A percentile compares a stretch with the other conserved stretches of the same genome.
Conservation (phyloP, 495 filamentous ascomycete genomes). For the Neurospora sublineolata region DNA sequence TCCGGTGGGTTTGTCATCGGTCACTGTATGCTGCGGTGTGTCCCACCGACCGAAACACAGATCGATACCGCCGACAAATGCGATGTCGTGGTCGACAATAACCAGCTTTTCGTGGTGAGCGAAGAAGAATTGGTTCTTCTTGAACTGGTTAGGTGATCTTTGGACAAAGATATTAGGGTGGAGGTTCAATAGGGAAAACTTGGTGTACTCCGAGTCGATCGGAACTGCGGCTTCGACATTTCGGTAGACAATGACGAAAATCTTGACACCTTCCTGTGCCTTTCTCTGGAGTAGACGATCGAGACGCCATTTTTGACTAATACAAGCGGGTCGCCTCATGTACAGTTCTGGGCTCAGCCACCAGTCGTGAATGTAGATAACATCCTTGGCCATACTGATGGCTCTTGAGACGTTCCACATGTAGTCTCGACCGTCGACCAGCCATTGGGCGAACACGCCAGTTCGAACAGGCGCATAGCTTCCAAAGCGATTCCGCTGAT, state of each 20-base stretch:
- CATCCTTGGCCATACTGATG: constrained; percentile 95
- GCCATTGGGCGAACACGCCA: constrained; percentile 85
- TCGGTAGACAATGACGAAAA: constrained; percentile 96
- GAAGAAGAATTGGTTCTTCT: constrained; percentile 99
- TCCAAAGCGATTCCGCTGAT: constrained; percentile 70
- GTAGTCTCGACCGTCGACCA: constrained; percentile 93
- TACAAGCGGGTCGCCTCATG: constrained; percentile 85
- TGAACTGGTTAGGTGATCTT: constrained; percentile 89
- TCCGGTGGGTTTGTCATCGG: constrained; percentile 89
- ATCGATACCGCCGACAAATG: constrained; percentile 94
- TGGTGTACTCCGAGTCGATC: constrained; percentile 98
- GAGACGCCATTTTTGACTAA: constrained; percentile 97
- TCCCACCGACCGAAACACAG: constrained; percentile 98
- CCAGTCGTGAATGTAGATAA: constrained; percentile 99
- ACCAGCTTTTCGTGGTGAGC: constrained; percentile 97
- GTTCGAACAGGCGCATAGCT: constrained; percentile 88
- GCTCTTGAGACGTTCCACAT: constrained; percentile 99
- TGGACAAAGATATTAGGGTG: constrained; percentile 96
- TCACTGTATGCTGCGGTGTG: constrained; percentile 79
- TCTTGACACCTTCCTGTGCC: constrained; percentile 88
- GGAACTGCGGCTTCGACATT: constrained; percentile 97
- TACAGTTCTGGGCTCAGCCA: constrained; percentile 97
- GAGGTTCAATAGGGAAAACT: constrained; percentile 90
- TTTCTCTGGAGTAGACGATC: constrained; percentile 92
- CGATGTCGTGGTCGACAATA: constrained; percentile 90